These are phyloP conservation scores for Lachancea thermotolerans DNA, from an alignment of 805 yeast genomes.

Conservation along the genomic window DNA sequence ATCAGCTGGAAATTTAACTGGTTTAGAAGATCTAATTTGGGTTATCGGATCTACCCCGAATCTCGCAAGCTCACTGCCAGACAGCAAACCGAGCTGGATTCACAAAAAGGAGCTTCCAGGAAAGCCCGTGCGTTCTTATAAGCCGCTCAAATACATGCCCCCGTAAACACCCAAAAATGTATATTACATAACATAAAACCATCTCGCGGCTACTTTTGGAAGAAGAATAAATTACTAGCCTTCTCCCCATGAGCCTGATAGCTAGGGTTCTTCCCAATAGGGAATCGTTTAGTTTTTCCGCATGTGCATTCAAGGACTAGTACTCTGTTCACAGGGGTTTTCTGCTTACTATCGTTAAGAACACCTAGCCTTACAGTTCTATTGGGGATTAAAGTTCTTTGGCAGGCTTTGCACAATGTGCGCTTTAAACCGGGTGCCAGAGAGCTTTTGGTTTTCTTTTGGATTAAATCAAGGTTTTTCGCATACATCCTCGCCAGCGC, in stretches of 20 bases:
- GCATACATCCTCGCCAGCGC: conserved; percentile 51
- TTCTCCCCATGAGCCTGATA: conserved; percentile 31
- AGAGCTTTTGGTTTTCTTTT: conserved; percentile 61
- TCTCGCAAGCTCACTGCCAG: conserved; percentile 12
- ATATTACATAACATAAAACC: background rate
- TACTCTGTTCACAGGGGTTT: conserved; percentile 37
- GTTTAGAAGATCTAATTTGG: conserved; percentile 54
- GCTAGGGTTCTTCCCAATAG: conserved; percentile 50
- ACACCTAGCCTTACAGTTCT: conserved; percentile 29
- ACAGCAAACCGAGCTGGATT: background rate
- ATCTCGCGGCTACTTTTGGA: conserved; percentile 2
- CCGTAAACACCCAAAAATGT: background rate
- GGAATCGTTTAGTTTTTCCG: conserved; percentile 47
- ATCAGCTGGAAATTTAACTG: conserved; percentile 75
- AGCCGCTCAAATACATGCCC: background rate
- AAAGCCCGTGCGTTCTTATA: conserved; percentile 1
- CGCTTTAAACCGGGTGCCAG: conserved; percentile 62
- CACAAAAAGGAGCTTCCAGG: background rate
- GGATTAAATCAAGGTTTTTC: conserved; percentile 49
- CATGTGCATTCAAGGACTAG: conserved; percentile 49
- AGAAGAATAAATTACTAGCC: conserved; percentile 13
- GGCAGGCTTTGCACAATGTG: conserved; percentile 61
- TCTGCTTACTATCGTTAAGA: conserved; percentile 11
- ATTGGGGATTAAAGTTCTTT: conserved; percentile 45
- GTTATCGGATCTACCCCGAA: conserved; percentile 25